Base-by-base conservation (phyloP, 805 yeast genomes). In the Kregervanrija pseudodelftensis region DNA sequence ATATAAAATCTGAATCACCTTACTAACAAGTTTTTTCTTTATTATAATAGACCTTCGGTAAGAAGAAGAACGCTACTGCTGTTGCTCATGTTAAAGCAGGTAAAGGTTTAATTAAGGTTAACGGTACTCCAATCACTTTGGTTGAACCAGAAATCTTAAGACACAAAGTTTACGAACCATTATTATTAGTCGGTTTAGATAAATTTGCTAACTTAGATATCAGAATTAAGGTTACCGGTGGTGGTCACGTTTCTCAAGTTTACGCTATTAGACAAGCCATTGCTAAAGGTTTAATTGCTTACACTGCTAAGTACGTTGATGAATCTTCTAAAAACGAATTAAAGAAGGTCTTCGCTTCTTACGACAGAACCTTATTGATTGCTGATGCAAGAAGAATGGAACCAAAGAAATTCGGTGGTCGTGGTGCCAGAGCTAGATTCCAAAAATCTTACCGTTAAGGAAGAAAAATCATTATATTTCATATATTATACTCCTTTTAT, bases 371-470 rank as follows among this genome's bases (percentile, higher is more conserved):
- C 73, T 85, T 93, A 73, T 85, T 93, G 79, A 93, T 93, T 74
- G 98, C 99, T 67, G 99, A 93, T 76, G 80, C 97, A 66, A 89
- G 99, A 86, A 91, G 95, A 85, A 84, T 90, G 85, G 99, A 93
- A 82, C 99, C 99, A 84, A 93, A 93, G 97, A 93, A 93, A 83
- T 93, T 93, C 82, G 99, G 99, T 82, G 99, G 99, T 83, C 95
- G 95, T 77, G 99, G 99, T 87, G 99, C 99, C 79, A 93, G 99
- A 82, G 93, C 99, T 72, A 91, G 98, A 81, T 91, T 87, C 97
- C 99, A 93, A 84, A 93, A 93, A 77, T 93, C 99, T 74, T 93
- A 93, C 93, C 99, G 99, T 90, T 93, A 91, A 78, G 37, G 36
- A 42, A 33, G 33, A 33, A 22, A 28, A 33, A 33, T 14, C 17